These are phyloP conservation scores for Fomitopsis palustris DNA, from an alignment of 1,284 basidiomycete genomes.

Conservation along the genomic window DNA sequence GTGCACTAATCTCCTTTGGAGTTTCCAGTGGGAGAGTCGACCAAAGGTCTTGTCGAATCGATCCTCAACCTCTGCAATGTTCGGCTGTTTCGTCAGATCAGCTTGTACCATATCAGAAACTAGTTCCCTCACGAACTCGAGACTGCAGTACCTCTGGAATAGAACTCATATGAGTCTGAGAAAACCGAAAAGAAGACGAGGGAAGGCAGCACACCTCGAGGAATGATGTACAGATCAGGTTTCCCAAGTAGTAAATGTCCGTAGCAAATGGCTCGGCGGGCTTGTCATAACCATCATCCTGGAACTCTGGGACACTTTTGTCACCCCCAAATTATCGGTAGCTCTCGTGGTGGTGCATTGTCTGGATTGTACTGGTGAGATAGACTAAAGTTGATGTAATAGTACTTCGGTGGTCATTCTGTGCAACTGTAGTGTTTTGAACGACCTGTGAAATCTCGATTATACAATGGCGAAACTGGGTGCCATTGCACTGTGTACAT, in stretches of 20 bases:
- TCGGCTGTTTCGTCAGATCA: slow-evolving; percentile 12
- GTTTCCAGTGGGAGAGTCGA: slow-evolving; percentile 3
- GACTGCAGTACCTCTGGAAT: background rate
- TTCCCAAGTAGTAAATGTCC: slow-evolving; percentile 30
- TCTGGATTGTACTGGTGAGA: slow-evolving; percentile 21
- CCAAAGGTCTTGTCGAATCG: slow-evolving; percentile 6
- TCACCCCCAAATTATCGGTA: slow-evolving; percentile 15
- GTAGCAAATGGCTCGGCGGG: slow-evolving; percentile 25
- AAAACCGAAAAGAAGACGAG: no score
- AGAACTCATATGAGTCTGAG: background rate
- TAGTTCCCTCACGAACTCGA: slow-evolving; percentile 12
- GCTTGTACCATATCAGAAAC: slow-evolving; percentile 12
- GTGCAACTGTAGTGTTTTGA: slow-evolving; percentile 26
- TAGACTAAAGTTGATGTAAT: slow-evolving; percentile 32
- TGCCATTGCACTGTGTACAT: slow-evolving; percentile 27
- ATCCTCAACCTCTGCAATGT: slow-evolving; percentile 11
- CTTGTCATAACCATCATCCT: slow-evolving; percentile 1
- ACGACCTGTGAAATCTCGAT: slow-evolving; percentile 13
- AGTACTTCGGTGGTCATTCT: slow-evolving; percentile 26
- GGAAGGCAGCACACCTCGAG: slow-evolving; percentile 9
- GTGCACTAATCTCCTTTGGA: slow-evolving; percentile 5
- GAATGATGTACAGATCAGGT: slow-evolving; percentile 26
- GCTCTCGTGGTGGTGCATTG: slow-evolving; percentile 12
- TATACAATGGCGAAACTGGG: slow-evolving; percentile 11
- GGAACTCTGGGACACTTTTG: slow-evolving; percentile 17